A percentile compares a stretch with the other conserved stretches of the same genome.
Conservation (phyloP, 306 rosid species). For the Urtica urens region DNA sequence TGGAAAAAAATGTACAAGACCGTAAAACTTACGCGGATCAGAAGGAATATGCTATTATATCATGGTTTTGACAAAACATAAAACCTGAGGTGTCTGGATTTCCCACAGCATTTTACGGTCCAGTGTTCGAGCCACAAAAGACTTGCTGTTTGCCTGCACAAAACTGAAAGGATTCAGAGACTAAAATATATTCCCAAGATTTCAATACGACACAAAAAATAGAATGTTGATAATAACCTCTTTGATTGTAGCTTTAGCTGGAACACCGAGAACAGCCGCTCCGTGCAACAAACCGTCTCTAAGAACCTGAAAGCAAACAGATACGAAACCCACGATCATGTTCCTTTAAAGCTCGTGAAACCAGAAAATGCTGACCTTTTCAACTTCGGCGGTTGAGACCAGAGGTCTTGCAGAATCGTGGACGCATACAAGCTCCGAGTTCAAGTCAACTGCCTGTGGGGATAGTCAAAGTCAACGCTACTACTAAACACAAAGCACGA, state of each 20-base stretch:
- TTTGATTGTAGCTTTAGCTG: constrained; percentile 89
- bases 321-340: constrained; percentile 13
- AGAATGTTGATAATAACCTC: constrained; percentile 41
- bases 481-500: neutral
- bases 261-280: constrained; percentile 95
- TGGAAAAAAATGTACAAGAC: constrained; percentile 20
- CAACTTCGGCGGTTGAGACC: constrained; percentile 42
- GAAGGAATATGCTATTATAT: neutral
- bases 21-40: neutral
- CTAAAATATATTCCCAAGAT: neutral
- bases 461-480: neutral
- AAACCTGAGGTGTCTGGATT: constrained; percentile 99
- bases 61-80: constrained; percentile 2
- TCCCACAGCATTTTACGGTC: constrained; percentile 88
- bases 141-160: constrained; percentile 69
- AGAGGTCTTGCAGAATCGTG: constrained; percentile 98
- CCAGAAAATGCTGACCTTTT: constrained; percentile 37
- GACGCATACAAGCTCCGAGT: constrained; percentile 78
- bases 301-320: constrained; percentile 52
- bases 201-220: neutral
- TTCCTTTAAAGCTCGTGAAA: too few relatives aligned
- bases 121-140: constrained; percentile 72
- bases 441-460: constrained; percentile 62
- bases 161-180: constrained; percentile 11
- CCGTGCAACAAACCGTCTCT: constrained; percentile 69